These are phyloP conservation scores for Fusarium sp. DNA, from an alignment of 2,329 filamentous ascomycete species.

Conservation along the genomic window DNA sequence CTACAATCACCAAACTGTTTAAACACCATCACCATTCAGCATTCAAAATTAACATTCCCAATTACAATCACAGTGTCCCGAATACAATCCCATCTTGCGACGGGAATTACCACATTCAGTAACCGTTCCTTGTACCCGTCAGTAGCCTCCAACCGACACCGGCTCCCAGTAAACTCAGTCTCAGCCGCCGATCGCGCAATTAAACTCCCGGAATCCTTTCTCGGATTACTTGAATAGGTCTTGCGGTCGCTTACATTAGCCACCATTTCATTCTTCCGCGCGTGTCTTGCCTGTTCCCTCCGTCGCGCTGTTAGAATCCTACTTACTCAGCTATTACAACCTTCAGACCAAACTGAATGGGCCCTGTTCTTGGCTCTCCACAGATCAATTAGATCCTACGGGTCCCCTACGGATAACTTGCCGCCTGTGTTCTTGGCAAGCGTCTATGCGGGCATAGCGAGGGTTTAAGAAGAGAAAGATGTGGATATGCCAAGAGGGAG, in stretches of 20 bases:
- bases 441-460: slow-evolving; percentile 26
- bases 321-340: background rate
- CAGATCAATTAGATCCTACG: background rate
- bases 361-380: slow-evolving; percentile 6
- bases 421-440: slow-evolving; percentile 20
- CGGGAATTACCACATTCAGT: background rate
- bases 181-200: slow-evolving; percentile 11
- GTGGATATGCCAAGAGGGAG: slow-evolving; percentile 7
- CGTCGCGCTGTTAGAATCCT: too few relatives aligned
- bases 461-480: slow-evolving; percentile 8
- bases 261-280: background rate
- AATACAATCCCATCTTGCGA: background rate
- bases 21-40: background rate
- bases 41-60: background rate
- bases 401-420: slow-evolving; percentile 2
- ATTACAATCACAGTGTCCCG: background rate
- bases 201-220: slow-evolving; percentile 1
- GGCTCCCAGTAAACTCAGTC: background rate
- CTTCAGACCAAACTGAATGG: background rate
- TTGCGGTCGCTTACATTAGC: slow-evolving; percentile 11
- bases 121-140: background rate
- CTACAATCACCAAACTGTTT: background rate
- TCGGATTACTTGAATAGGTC: slow-evolving; percentile 12
- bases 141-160: background rate
- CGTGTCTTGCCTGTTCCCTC: background rate